phyloP scores from a whole-genome alignment of 1,139 yeast species.

The Blastobotrys persicus region DNA sequence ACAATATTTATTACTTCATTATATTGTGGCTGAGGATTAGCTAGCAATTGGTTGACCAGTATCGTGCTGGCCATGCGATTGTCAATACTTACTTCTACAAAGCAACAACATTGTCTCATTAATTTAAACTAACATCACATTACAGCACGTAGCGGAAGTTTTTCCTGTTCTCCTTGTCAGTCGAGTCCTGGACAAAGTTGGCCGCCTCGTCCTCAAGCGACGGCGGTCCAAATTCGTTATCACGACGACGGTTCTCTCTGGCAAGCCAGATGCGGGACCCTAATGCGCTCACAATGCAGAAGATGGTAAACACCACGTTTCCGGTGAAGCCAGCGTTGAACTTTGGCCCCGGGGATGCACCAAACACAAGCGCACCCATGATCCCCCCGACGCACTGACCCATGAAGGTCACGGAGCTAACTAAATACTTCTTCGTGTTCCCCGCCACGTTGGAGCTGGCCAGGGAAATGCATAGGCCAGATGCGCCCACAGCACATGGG shows the following conservation, averaged over 20 bases:
- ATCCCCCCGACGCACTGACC: constrained; percentile 66
- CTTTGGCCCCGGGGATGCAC: constrained; percentile 51
- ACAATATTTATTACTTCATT: too few species aligned
- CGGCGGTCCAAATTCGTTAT: constrained; percentile 28
- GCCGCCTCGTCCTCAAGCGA: constrained; percentile 21
- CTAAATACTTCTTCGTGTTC: constrained; percentile 61
- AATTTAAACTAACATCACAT: too few species aligned
- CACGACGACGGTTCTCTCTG: constrained; percentile 45
- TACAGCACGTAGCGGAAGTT: constrained; percentile 48
- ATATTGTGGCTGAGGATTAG: too few species aligned
- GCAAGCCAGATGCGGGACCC: constrained; percentile 37
- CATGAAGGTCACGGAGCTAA: constrained; percentile 56
- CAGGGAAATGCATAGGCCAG: constrained; percentile 37
- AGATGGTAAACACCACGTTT: constrained; percentile 45
- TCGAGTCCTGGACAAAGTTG: constrained; percentile 45
- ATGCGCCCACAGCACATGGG: constrained; percentile 13
- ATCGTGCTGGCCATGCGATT: too few species aligned
- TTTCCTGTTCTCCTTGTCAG: constrained; percentile 55
- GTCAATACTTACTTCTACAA: too few species aligned
- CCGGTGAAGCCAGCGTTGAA: constrained; percentile 50
- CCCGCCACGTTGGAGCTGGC: constrained; percentile 58
- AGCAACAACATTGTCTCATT: too few species aligned
- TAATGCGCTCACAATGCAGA: constrained; percentile 40
- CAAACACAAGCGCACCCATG: constrained; percentile 65
- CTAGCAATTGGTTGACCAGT: too few species aligned